Conservation (phyloP, 306 rosid species). For the Acacia acuminata region DNA sequence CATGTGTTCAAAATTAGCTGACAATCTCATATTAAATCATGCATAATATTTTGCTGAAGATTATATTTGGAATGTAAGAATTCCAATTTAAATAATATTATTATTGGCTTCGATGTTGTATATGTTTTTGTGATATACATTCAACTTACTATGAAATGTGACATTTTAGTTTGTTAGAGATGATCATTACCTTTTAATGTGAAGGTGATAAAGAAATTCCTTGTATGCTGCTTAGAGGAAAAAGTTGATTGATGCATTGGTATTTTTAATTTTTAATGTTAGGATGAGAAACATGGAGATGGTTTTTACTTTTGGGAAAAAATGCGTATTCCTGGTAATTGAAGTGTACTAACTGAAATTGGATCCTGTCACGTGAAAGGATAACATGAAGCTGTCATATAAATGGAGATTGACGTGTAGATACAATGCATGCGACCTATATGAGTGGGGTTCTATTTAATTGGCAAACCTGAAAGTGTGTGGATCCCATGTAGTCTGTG, state of each 20-base stretch:
- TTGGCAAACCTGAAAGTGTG: not conserved
- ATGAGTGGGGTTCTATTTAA: not conserved
- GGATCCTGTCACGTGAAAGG: not conserved
- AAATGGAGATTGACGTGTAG: not conserved
- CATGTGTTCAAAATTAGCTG: slow-evolving; percentile 11
- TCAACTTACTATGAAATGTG: not conserved
- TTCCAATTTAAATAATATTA: too few species aligned
- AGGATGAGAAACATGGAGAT: not conserved
- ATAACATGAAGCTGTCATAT: not conserved
- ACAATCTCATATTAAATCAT: not conserved
- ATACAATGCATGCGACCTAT: not conserved
- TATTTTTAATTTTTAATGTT: not conserved
- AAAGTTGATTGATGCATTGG: not conserved
- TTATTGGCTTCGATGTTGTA: too few species aligned
- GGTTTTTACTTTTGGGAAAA: not conserved
- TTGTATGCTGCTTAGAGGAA: not conserved
- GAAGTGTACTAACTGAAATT: not conserved
- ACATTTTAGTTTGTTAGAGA: not conserved
- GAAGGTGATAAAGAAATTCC: not conserved
- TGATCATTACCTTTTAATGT: slow-evolving; percentile 16
- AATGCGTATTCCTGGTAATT: not conserved
- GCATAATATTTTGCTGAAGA: slow-evolving; percentile 7
- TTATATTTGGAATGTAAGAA: not conserved
- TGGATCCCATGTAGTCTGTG: not conserved
- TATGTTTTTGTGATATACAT: not conserved